Evolutionary conservation across 768 basidiomycete genomes (phyloP), one percentile per base, ranked within the genome.

Genomic region (Hebeloma cylindrosporum): DNA sequence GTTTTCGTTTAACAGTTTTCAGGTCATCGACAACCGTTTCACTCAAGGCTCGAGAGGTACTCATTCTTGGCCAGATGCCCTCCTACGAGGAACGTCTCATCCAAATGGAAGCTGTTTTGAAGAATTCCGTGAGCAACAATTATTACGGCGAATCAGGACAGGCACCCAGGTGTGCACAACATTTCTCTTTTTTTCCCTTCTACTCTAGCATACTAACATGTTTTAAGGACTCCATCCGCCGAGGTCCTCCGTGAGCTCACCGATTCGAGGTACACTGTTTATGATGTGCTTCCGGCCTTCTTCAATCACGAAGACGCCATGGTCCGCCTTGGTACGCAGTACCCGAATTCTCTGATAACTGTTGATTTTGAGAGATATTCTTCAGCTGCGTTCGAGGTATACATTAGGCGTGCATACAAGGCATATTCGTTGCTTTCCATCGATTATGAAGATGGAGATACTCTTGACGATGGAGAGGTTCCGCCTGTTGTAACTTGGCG

Each of bases 261-360:
- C 50, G 96, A 99, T 67, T 97, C 95, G 5, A 80, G 90, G 31
- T 98, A 94, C 68, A 93, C 92, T 10, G 94, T 98, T 11, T 99
- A 86, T 66, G 96, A 99, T 61, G 96, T 99, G 5, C 79, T 99
- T 35, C 93, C 94, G 3, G 78, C 90, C 5, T 99, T 99, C 76
- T 98, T 98, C 80, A 82, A 79, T 48, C 88, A 94, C 60, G 62
- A 74, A 13, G 93, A 98, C 55, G 75, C 84, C 27, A 84, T 86
- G 77, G 82, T 98, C 52, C 78, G 82, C 8, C 77, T 97, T 30
- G 88, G 90, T 88, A 47, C 42, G 82, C 64, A 13, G 9, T 14
- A 47, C 7, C 14, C 32, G 10, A n/a, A 25, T 14, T 50, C 2
- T 38, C 18, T 2, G n/a, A 29, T 9, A 6, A n/a, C n/a, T 34